phyloP scores from a whole-genome alignment of 129 eudicot genomes.

The Artemisia annua region DNA sequence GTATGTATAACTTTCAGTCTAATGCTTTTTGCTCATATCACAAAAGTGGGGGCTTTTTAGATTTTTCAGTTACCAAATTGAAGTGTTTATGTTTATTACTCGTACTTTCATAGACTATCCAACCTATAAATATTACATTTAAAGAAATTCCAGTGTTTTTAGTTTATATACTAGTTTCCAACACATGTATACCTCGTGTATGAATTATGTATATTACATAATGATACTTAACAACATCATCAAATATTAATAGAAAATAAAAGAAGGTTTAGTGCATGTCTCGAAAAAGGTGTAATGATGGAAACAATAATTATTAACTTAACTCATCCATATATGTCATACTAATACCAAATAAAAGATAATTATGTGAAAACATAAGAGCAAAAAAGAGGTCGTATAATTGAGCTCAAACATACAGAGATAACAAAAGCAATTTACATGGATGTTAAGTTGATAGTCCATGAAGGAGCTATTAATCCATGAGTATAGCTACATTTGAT shows the following conservation, averaged over 20 bases:
- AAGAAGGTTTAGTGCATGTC: not conserved
- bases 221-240: slow-evolving; percentile 6
- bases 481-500: not conserved
- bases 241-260: not conserved
- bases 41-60: not conserved
- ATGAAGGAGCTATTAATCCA: slow-evolving; percentile 1
- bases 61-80: not conserved
- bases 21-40: not conserved
- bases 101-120: not conserved
- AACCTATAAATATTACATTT: not conserved
- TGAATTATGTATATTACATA: not conserved
- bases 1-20: not conserved
- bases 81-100: not conserved
- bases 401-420: not conserved
- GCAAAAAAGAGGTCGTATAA: not conserved
- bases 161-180: not conserved
- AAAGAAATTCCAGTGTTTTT: not conserved
- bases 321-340: not conserved
- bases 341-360: not conserved
- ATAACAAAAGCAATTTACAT: not conserved
- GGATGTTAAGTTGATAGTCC: not conserved
- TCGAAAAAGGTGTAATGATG: not conserved
- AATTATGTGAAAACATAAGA: not conserved
- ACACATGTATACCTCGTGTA: not conserved
- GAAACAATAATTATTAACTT: not conserved